Evolutionary conservation across 2,329 filamentous ascomycete species (phyloP), one percentile per base, ranked within the genome.

Genomic region (Nemania abortiva): DNA sequence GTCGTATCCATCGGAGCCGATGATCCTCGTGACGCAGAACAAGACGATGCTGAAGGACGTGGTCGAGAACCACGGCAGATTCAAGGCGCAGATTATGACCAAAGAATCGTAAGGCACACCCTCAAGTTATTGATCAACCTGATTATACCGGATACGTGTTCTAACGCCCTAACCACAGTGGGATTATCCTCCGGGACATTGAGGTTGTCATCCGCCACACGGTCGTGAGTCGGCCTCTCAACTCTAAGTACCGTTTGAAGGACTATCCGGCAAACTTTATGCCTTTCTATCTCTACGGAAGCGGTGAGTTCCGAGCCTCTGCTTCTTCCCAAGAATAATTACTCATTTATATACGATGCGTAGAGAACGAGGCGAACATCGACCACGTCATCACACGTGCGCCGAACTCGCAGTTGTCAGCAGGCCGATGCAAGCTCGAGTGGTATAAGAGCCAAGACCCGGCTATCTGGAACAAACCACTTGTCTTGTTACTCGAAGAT

Each of bases 281-380:
- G 79, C 82, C 82, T 0, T 84, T 84, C 62, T 84, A 84, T 37
- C 76, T 84, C n/a, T 84, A 84, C 65, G 82, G 83, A 7, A 77
- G 62, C 6, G 39, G 73, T 74, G 39, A 72, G 75, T 65, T 0
- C 7, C 24, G 5, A 1, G 6, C 22, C 24, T 7, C 31, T 4
- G 1, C 15, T 6, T 34, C 4, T 10, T 1, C 15, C 22, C 11
- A 45, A n/a, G 1, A 15, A 42, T 34, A 4, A 13, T 9, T 10
- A 6, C 57, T 70, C n/a, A n/a, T n/a, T n/a, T n/a, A n/a, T 3
- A 72, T 42, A 20, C 27, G 15, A 45, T 18, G n/a, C 24, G 22
- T 62, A 72, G 72, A 73, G 2, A 52, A 74, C 0, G 77, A 83
- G 49, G 62, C 72, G 1, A 79, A 84, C 63, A 82, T 84, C 42